Conservation (phyloP, 768 basidiomycete species). For the Lentinula boryana region DNA sequence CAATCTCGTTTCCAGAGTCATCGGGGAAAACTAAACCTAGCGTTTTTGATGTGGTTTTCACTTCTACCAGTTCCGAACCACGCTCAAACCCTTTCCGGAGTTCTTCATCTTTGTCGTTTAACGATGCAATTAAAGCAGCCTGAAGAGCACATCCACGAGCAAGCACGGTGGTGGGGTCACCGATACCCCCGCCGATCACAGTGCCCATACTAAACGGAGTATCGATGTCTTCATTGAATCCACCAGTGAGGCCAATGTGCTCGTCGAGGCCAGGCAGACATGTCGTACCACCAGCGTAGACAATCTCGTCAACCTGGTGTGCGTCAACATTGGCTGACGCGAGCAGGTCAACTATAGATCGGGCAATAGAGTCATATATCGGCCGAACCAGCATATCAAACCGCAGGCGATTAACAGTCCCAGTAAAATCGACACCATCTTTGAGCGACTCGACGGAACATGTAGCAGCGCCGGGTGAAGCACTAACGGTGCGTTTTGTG, state of each 20-base stretch:
- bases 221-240: conserved; percentile 55
- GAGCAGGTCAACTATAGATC: conserved; percentile 48
- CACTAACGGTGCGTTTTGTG: conserved; percentile 89
- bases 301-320: conserved; percentile 70
- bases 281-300: conserved; percentile 74
- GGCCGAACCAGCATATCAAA: conserved; percentile 59
- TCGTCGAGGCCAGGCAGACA: conserved; percentile 73
- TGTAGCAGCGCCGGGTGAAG: conserved; percentile 80
- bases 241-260: conserved; percentile 35
- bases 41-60: conserved; percentile 54
- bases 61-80: conserved; percentile 27
- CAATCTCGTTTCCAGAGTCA: conserved; percentile 32
- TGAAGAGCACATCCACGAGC: conserved; percentile 75
- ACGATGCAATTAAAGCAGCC: conserved; percentile 51
- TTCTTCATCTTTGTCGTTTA: conserved; percentile 45
- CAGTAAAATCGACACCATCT: conserved; percentile 88
- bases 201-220: conserved; percentile 65
- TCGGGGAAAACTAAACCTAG: conserved; percentile 65
- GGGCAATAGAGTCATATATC: conserved; percentile 53
- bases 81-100: conserved; percentile 42
- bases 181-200: conserved; percentile 64
- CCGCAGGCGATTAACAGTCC: conserved; percentile 54
- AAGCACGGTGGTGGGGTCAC: conserved; percentile 74
- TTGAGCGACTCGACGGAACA: conserved; percentile 93
- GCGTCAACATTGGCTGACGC: conserved; percentile 47